These are phyloP conservation scores for Claviceps paspali DNA, from an alignment of 2,329 filamentous ascomycete species.

Conservation along the genomic window DNA sequence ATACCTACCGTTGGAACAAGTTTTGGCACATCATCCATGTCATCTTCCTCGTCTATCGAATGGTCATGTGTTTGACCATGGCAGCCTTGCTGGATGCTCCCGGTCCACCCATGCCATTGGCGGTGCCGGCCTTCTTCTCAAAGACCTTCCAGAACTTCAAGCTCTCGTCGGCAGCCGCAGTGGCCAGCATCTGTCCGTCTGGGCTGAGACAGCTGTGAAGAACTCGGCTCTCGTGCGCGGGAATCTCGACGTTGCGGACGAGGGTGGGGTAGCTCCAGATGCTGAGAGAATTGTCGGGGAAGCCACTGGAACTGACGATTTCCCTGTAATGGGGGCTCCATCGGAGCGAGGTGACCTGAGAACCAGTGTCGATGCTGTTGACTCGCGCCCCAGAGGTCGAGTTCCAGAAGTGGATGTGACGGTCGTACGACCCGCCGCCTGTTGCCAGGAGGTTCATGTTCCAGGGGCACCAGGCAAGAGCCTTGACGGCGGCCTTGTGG, in stretches of 20 bases:
- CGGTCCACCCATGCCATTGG: conserved; percentile 47
- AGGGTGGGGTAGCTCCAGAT: conserved; percentile 98
- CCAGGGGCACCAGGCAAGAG: conserved; percentile 97
- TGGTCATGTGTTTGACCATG: conserved; percentile 91
- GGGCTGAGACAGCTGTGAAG: conserved; percentile 94
- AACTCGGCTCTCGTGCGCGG: conserved; percentile 90
- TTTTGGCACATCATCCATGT: conserved; percentile 8
- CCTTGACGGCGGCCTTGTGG: conserved; percentile 97
- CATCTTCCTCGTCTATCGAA: conserved; percentile 42
- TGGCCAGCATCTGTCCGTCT: conserved; percentile 95
- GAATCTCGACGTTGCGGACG: conserved; percentile 95
- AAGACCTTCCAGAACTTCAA: conserved; percentile 99
- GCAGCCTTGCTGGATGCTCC: conserved; percentile 64
- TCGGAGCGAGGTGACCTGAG: conserved; percentile 87
- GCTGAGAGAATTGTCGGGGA: conserved; percentile 97
- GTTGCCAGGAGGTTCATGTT: conserved; percentile 94
- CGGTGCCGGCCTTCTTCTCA: conserved; percentile 82
- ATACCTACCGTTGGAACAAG: conserved; percentile 31
- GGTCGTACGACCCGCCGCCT: conserved; percentile 89
- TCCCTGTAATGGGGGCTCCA: conserved; percentile 98
- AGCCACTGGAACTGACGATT: conserved; percentile 92
- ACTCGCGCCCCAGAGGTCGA: conserved; percentile 91
- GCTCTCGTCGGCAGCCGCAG: conserved; percentile 87
- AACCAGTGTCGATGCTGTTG: conserved; percentile 98
- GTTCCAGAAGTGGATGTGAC: conserved; percentile 99